Conservation (phyloP, 2,329 filamentous ascomycete genomes). For the Pseudogymnoascus sp. region DNA sequence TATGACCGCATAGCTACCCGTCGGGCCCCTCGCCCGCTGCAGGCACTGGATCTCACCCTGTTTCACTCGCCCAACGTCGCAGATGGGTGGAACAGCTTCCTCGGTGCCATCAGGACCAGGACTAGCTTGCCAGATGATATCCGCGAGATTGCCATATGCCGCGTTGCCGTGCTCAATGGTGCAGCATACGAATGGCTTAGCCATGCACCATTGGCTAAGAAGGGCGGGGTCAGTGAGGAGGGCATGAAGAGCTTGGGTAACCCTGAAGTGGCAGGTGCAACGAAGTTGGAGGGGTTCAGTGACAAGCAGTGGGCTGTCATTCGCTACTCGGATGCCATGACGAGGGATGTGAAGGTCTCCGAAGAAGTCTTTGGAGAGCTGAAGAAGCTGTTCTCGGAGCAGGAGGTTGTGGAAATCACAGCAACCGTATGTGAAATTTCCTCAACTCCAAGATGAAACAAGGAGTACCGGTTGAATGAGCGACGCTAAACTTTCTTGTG, state of each 20-base stretch:
- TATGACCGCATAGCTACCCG: conserved; percentile 57
- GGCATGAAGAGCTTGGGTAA: conserved; percentile 21
- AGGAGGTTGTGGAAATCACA: conserved; percentile 73
- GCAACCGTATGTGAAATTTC: conserved; percentile 42
- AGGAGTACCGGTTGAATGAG: background rate
- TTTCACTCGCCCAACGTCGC: conserved; percentile 67
- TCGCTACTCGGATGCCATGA: conserved; percentile 77
- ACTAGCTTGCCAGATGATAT: conserved; percentile 45
- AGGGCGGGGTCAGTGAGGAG: conserved; percentile 24
- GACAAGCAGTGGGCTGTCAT: conserved; percentile 61
- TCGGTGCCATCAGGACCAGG: conserved; percentile 53
- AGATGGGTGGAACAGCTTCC: conserved; percentile 66
- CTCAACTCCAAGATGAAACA: background rate
- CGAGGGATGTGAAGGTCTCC: conserved; percentile 58
- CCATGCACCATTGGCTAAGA: conserved; percentile 54
- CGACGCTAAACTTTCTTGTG: background rate
- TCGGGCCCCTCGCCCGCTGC: conserved; percentile 60
- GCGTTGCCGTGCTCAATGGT: conserved; percentile 70
- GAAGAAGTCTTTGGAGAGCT: conserved; percentile 60
- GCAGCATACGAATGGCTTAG: conserved; percentile 83
- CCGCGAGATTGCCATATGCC: conserved; percentile 71
- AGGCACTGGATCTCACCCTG: conserved; percentile 66
- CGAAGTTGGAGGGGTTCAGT: conserved; percentile 34
- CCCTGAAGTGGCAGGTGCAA: conserved; percentile 26
- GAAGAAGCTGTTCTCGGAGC: conserved; percentile 54